Conservation (phyloP, 78 protist genomes). For the Bodo saltans region DNA sequence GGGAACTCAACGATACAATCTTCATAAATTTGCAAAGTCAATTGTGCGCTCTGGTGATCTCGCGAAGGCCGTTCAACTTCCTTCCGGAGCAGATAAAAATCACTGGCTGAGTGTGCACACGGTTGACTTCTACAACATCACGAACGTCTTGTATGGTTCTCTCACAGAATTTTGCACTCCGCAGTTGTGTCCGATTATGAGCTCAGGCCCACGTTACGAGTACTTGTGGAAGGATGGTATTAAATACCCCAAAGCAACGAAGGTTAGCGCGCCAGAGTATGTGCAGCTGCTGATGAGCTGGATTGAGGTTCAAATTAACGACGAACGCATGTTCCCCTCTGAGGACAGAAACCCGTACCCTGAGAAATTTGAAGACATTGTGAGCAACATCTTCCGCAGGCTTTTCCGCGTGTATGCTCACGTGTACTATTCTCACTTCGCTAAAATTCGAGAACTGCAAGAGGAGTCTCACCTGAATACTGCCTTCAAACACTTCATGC, state of each 20-base stretch:
- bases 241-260: conserved; percentile 74
- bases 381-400: conserved; percentile 78
- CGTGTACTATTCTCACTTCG: conserved; percentile 88
- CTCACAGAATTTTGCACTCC: conserved; percentile 69
- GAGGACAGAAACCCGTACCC: conserved; percentile 79
- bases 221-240: conserved; percentile 85
- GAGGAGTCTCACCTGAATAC: conserved; percentile 85
- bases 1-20: conserved; percentile 37
- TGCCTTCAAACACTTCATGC: conserved; percentile 47
- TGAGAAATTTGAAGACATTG: conserved; percentile 62
- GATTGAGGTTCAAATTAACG: conserved; percentile 89
- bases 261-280: conserved; percentile 90
- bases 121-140: conserved; percentile 96
- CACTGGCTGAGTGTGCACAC: conserved; percentile 97
- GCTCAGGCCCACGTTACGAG: conserved; percentile 53
- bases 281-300: conserved; percentile 91
- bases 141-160: conserved; percentile 89
- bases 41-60: conserved; percentile 38
- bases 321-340: conserved; percentile 87
- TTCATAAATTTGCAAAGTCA: conserved; percentile 26
- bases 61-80: conserved; percentile 81
- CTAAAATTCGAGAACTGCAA: conserved; percentile 54
- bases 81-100: conserved; percentile 88
- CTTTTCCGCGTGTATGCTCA: conserved; percentile 96
- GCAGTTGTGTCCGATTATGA: conserved; percentile 5